phyloP scores from a whole-genome alignment of 768 basidiomycete genomes.

The Macrolepiota dolichaula region DNA sequence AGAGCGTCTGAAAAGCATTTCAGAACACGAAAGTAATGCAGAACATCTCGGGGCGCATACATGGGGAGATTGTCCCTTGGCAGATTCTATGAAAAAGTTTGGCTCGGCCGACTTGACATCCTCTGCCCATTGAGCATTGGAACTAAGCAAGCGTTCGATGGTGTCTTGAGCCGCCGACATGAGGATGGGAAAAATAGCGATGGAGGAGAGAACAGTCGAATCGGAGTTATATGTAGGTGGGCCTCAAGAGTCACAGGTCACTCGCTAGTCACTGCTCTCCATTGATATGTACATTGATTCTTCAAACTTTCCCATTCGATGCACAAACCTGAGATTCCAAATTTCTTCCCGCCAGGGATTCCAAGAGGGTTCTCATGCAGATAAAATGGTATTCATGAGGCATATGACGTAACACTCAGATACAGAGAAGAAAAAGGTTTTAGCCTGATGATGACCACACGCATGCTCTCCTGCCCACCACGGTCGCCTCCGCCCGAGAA shows the following conservation, averaged over 20 bases:
- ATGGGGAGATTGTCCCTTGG: slow-evolving; percentile 67
- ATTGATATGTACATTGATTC: too few relatives aligned
- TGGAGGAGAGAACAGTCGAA: background rate
- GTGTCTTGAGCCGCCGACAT: slow-evolving; percentile 11
- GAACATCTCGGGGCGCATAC: slow-evolving; percentile 29
- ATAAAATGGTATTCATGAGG: background rate
- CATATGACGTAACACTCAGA: slow-evolving; percentile 1
- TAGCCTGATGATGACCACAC: slow-evolving; percentile 1
- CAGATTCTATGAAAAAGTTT: slow-evolving; percentile 56
- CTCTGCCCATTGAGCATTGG: slow-evolving; percentile 71
- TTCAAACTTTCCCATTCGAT: too few relatives aligned
- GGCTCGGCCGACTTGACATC: slow-evolving; percentile 54
- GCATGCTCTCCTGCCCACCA: slow-evolving; percentile 4
- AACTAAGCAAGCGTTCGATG: slow-evolving; percentile 30
- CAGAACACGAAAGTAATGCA: slow-evolving; percentile 3
- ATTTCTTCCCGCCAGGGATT: background rate
- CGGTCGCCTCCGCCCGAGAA: slow-evolving; percentile 10
- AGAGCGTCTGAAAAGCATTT: slow-evolving; percentile 49
- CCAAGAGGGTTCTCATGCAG: background rate
- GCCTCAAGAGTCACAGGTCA: background rate
- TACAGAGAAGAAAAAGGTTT: slow-evolving; percentile 5
- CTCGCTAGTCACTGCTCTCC: background rate
- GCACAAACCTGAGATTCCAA: background rate
- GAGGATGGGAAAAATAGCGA: background rate
- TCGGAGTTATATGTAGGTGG: background rate